These are phyloP conservation scores for Yamadazyma olivae DNA, from an alignment of 805 yeast genomes.

Conservation along the genomic window DNA sequence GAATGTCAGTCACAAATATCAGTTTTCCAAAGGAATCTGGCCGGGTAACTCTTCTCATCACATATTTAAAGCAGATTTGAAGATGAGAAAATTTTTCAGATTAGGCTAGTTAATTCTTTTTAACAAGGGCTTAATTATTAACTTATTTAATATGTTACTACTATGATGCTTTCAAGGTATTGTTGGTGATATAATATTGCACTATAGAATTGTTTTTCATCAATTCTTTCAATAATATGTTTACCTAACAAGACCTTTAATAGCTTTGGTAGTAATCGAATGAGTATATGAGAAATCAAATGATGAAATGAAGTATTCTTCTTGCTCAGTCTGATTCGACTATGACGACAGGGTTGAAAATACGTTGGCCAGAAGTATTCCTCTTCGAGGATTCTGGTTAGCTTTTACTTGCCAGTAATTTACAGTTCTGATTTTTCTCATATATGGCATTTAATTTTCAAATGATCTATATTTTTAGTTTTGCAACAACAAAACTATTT, in stretches of 20 bases:
- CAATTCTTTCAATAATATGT: too few species aligned
- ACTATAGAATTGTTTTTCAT: too few species aligned
- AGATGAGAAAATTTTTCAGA: too few species aligned
- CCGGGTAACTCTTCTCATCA: too few species aligned
- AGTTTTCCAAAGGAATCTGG: too few species aligned
- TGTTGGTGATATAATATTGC: too few species aligned
- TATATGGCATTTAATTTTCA: too few species aligned
- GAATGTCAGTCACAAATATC: too few species aligned
- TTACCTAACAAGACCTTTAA: background rate
- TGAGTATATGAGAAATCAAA: background rate
- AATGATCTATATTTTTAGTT: too few species aligned
- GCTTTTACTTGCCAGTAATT: slow-evolving; percentile 89
- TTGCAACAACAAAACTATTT: too few species aligned
- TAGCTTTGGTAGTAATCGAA: background rate
- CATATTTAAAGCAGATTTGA: too few species aligned
- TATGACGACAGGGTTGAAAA: slow-evolving; percentile 84
- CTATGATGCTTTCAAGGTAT: too few species aligned
- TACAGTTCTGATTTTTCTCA: slow-evolving; percentile 62
- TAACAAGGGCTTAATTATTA: background rate
- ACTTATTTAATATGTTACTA: background rate
- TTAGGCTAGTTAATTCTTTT: background rate
- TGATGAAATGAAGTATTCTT: slow-evolving; percentile 61
- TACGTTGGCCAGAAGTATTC: slow-evolving; percentile 36
- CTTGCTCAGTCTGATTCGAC: slow-evolving; percentile 94
- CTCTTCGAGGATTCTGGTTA: slow-evolving; percentile 38